A percentile compares a stretch with the other conserved stretches of the same genome.
Conservation (phyloP, 2,329 filamentous ascomycete species). For the Canariomyces notabilis region DNA sequence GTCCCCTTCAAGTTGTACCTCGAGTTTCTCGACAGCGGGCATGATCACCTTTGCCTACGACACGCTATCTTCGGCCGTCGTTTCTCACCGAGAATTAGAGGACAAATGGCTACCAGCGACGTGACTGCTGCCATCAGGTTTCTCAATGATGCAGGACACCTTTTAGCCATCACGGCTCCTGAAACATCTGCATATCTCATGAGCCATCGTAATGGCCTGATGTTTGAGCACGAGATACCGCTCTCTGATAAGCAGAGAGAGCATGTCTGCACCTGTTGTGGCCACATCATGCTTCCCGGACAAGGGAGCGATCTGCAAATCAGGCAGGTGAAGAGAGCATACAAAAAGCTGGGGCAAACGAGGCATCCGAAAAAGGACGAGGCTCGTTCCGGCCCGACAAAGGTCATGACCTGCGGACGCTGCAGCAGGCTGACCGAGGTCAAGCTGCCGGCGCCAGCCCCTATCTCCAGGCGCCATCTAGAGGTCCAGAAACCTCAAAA, state of each 20-base stretch:
- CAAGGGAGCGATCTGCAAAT: slow-evolving; percentile 39
- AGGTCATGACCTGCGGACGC: slow-evolving; percentile 41
- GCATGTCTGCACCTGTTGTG: slow-evolving; percentile 55
- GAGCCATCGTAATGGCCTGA: slow-evolving; percentile 45
- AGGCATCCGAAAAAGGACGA: slow-evolving; percentile 7
- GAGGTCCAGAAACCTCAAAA: slow-evolving; percentile 27
- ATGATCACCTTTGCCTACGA: no score
- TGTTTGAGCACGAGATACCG: slow-evolving; percentile 42
- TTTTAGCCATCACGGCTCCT: slow-evolving; percentile 48
- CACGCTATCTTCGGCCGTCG: neutral
- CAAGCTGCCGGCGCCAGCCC: slow-evolving; percentile 34
- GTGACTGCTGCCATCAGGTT: slow-evolving; percentile 33
- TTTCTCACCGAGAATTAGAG: slow-evolving; percentile 1
- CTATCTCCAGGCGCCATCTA: slow-evolving; percentile 27
- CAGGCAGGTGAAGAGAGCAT: slow-evolving; percentile 42
- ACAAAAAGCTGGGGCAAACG: slow-evolving; percentile 31
- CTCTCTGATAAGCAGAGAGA: slow-evolving; percentile 47
- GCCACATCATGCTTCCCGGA: slow-evolving; percentile 54
- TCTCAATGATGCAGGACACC: slow-evolving; percentile 55
- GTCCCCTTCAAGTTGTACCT: no score
- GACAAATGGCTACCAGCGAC: slow-evolving; percentile 14
- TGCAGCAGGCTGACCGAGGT: slow-evolving; percentile 43
- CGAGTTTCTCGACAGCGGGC: no score
- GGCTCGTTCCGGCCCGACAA: slow-evolving; percentile 28
- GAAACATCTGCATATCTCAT: slow-evolving; percentile 57